Percentiles rank a stretch among this genome's conserved stretches.
These are phyloP conservation scores for Alternaria alternata DNA, from an alignment of 2,329 filamentous ascomycete species.

Conservation along the genomic window DNA sequence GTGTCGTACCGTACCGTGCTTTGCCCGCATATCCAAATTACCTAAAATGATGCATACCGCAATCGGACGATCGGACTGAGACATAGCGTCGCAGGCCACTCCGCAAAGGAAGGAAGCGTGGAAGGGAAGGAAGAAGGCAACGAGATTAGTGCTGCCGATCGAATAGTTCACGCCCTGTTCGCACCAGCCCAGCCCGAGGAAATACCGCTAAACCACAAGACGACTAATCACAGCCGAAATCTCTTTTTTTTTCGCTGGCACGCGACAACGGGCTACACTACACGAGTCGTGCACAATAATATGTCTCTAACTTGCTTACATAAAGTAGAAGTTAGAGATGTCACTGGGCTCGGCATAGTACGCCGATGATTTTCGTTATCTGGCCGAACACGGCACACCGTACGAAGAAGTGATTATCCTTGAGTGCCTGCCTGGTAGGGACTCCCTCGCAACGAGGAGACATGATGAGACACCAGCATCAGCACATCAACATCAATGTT, in stretches of 20 bases:
- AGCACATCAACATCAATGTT: not conserved
- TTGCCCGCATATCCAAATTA: not conserved
- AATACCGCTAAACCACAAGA: not conserved
- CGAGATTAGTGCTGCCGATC: constrained; percentile 11
- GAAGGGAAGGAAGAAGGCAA: not conserved
- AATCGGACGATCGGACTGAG: not conserved
- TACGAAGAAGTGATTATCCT: too few relatives aligned
- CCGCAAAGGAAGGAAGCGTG: not conserved
- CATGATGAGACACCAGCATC: constrained; percentile 1
- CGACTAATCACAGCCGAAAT: constrained; percentile 1
- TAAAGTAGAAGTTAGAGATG: too few relatives aligned
- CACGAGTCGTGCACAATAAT: too few relatives aligned
- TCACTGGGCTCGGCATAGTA: not conserved
- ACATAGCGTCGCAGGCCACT: not conserved
- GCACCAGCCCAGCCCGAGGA: constrained; percentile 7
- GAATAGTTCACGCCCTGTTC: constrained; percentile 18
- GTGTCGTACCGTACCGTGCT: not conserved
- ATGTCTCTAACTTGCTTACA: too few relatives aligned
- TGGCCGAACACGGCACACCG: too few relatives aligned
- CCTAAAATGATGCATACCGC: not conserved
- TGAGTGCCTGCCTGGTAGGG: too few relatives aligned
- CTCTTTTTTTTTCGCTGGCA: not conserved
- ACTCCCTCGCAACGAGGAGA: too few relatives aligned
- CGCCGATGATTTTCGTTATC: not conserved
- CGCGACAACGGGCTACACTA: not conserved